Evolutionary conservation across 2,329 filamentous ascomycete species (phyloP), one percentile per base, ranked within the genome.

Genomic region (Colletotrichum graminicola): DNA sequence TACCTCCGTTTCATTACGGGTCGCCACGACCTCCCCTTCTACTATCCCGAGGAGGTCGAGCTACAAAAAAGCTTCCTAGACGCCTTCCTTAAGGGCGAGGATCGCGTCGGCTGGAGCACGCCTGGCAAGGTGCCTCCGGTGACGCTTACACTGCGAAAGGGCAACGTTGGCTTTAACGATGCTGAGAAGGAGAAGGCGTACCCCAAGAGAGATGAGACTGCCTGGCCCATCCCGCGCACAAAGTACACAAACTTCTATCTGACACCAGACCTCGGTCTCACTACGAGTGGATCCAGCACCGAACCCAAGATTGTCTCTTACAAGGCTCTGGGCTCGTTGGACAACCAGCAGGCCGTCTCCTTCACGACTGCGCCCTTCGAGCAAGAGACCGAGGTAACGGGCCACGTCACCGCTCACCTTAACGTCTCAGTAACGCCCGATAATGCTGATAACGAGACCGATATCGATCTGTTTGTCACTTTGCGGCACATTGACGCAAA

Each of bases 11-110:
- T 93, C 77, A 91, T 93, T 76, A 90, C 88, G 0, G 91, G 92
- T 2, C 85, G 92, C 0, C 91, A 94, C 73, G 91, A 93, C 75
- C 82, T 93, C 1, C 91, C 91, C 0, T 93, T 93, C 77, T 94
- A 93, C 80, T 92, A 93, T 76, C 79, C 86, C 1, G 89, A 93
- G 59, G 89, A 93, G 73, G 91, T 92, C 0, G 89, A 91, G 72
- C 75, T 93, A 0, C 92, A 93, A 76, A 85, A 83, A 57, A 89
- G 87, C 74, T 94, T 94, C 77, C 81, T 93, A 0, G 90, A 93
- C 70, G 91, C 91, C 0, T 94, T 94, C 76, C 84, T 94, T 45
- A 93, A 93, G 74, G 89, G 84, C 1, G 85, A 93, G 0, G 92
- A 93, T 75, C 81, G 83, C 0, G 83, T 82, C 0, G 90, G 90